Conservation (phyloP, 2,329 filamentous ascomycete genomes). For the Cadophora sp. region DNA sequence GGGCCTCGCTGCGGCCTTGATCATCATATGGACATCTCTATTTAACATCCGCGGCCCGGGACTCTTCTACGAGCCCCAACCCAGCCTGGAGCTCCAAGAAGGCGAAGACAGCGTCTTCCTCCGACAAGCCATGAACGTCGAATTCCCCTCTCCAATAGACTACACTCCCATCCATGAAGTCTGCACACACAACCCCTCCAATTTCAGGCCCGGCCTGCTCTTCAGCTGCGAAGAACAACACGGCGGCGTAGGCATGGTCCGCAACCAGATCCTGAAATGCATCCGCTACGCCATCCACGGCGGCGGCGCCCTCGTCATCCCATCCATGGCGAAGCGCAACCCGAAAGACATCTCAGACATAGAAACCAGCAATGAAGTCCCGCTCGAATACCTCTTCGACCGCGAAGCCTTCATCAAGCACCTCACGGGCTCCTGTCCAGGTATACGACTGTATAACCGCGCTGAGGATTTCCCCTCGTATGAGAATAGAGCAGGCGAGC, state of each 20-base stretch:
- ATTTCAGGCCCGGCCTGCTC: conserved; percentile 14
- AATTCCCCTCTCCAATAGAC: conserved; percentile 10
- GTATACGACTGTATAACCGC: conserved; percentile 32
- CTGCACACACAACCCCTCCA: background rate
- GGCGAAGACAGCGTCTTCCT: background rate
- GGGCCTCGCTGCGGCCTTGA: background rate
- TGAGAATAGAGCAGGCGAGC: background rate
- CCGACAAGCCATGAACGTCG: background rate
- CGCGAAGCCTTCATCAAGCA: conserved; percentile 35
- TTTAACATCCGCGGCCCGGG: conserved; percentile 3
- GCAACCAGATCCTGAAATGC: conserved; percentile 43
- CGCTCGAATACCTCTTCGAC: conserved; percentile 41
- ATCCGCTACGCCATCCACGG: conserved; percentile 41
- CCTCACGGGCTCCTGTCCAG: conserved; percentile 39
- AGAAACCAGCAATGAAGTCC: conserved; percentile 16
- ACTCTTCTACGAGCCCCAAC: conserved; percentile 9
- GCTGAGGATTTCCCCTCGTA: conserved; percentile 16
- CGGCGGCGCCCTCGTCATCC: conserved; percentile 35
- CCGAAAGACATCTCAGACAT: conserved; percentile 33
- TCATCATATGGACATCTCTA: conserved; percentile 12
- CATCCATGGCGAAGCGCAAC: conserved; percentile 34
- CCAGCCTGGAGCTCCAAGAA: conserved; percentile 38
- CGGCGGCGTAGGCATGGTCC: conserved; percentile 42
- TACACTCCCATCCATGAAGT: conserved; percentile 7
- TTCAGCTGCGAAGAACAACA: conserved; percentile 40